phyloP scores from a whole-genome alignment of 352 stramenopile species.

The Thraustochytrium sp. region DNA sequence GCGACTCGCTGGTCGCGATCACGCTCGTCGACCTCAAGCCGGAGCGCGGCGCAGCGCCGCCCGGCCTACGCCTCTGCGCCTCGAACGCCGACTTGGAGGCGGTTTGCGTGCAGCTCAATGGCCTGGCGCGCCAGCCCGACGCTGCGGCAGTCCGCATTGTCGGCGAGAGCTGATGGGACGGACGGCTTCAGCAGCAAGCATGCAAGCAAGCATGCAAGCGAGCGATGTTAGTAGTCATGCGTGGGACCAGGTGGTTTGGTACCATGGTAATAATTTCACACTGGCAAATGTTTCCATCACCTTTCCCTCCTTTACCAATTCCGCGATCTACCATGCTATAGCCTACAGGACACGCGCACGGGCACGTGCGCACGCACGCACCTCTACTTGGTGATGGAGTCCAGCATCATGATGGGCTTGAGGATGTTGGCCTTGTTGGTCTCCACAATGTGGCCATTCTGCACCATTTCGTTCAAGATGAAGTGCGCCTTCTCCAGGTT shows the following conservation, averaged over 20 bases:
- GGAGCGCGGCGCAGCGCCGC: neutral
- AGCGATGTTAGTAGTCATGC: too few species aligned
- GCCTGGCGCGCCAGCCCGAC: neutral
- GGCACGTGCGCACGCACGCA: too few species aligned
- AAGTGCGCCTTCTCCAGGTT: conserved; percentile 88
- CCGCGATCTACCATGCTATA: too few species aligned
- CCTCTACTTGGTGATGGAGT: conserved; percentile 68
- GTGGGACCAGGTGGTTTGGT: too few species aligned
- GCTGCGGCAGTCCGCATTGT: neutral
- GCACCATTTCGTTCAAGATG: conserved; percentile 92
- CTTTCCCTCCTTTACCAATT: too few species aligned
- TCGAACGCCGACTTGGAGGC: neutral
- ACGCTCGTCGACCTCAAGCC: neutral
- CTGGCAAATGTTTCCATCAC: neutral
- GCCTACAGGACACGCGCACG: too few species aligned
- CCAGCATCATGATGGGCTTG: conserved; percentile 96
- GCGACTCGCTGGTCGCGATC: neutral
- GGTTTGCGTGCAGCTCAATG: neutral
- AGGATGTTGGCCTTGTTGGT: conserved; percentile 98
- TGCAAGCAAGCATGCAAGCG: neutral
- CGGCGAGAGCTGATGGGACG: too few species aligned
- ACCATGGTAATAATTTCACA: neutral
- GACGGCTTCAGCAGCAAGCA: too few species aligned
- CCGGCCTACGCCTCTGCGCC: neutral
- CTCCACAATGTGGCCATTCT: conserved; percentile 98